Conservation (phyloP, 108 stramenopile genomes). For the Cyclostephanos tholiformis region DNA sequence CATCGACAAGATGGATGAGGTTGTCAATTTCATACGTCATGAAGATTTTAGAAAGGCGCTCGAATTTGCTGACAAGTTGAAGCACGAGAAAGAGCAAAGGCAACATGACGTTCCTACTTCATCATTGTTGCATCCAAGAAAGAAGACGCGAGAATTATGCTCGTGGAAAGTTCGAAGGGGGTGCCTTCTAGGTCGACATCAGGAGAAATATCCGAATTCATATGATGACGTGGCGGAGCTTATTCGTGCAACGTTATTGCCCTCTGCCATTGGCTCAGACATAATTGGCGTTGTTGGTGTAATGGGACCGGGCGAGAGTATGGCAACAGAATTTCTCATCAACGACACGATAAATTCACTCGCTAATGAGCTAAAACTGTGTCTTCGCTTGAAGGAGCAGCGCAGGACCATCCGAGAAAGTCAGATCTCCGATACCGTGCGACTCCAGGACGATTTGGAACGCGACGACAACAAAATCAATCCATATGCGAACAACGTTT, state of each 20-base stretch:
- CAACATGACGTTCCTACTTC: neutral
- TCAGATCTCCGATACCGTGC: neutral
- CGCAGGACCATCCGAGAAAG: constrained; percentile 12
- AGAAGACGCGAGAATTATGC: neutral
- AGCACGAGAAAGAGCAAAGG: constrained; percentile 20
- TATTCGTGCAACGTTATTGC: constrained; percentile 29
- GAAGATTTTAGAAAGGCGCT: constrained; percentile 45
- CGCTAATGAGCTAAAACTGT: constrained; percentile 29
- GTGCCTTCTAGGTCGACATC: constrained; percentile 1
- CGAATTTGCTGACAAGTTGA: constrained; percentile 35
- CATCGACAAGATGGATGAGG: constrained; percentile 26
- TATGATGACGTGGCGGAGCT: constrained; percentile 25
- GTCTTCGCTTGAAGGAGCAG: constrained; percentile 38
- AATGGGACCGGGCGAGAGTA: constrained; percentile 35
- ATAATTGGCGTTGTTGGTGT: neutral
- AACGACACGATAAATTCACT: constrained; percentile 49
- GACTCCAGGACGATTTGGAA: neutral
- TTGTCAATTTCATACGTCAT: constrained; percentile 45
- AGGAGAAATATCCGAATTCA: neutral
- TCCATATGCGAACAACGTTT: constrained; percentile 37
- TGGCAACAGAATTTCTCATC: constrained; percentile 45
- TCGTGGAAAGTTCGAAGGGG: neutral
- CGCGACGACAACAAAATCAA: constrained; percentile 22
- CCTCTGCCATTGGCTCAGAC: neutral
- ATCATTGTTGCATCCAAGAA: constrained; percentile 12